Base-by-base conservation (phyloP, 139 green algal genomes). In the Chlorokybus atmophyticus region DNA sequence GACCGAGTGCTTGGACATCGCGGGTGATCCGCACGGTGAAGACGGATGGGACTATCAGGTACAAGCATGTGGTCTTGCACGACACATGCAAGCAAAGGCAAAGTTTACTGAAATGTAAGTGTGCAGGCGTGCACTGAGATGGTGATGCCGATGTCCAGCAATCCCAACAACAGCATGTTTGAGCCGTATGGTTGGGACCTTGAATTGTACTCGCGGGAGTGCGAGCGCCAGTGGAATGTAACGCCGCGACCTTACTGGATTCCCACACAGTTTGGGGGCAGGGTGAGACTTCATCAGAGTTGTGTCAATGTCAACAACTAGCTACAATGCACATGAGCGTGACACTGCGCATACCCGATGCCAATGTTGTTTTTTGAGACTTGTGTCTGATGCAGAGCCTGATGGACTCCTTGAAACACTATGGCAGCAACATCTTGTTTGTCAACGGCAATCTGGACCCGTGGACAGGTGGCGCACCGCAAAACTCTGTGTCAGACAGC, bases 371-470 rank as follows among this genome's bases (percentile, higher is more conserved):
- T 17, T 47, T 21, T 14, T 47, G 14, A 47, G 38, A 14, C 14
- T 17, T 17, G 14, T 17, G 17, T 47, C 38, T 47, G 14, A 14
- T 19, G 25, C 57, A 64, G 57, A 30, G 39, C 42, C 56, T 64
- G 23, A 60, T 14, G 4, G 19, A 26, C 5, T 23, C 32, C 7
- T 55, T 70, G 25, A 44, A 44, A 2, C 35, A 67, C 25, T 70
- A 66, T 51, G 62, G 40, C 17, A 70, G 62, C 39, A 91, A 87
- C 74, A 86, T 92, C 32, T 64, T 86, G 19, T 91, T 93, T 42
- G 81, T 63, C 32, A 93, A 94, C 60, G 86, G 86, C 2, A 55
- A 79, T 40, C 72, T 85, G 1, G 86, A 94, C 73, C 86, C 86
- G 2, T 92, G 83, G 83, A 70, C 44, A 19, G 63, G 64, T 2